Base-by-base conservation (phyloP, 257 asterid species). In the Ophiorrhiza pumila region DNA sequence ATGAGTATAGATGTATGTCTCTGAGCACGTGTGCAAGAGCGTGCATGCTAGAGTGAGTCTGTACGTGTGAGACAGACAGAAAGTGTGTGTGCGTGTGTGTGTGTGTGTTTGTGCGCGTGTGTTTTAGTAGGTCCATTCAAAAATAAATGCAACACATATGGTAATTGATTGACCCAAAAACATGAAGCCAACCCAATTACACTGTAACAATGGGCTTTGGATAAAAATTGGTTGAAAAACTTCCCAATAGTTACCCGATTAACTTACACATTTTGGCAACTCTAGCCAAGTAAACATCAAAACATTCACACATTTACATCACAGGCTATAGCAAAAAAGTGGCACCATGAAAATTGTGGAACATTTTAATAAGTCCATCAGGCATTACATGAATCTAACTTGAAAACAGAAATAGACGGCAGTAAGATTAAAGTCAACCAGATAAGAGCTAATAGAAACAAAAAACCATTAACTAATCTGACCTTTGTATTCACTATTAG, bases 401-500 rank as follows among this genome's bases (percentile, higher is more conserved):
- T 25, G n/a, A 53, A 47, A 72, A 62, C 23, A 62, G 5, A 61
- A 47, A 50, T 4, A 46, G 41, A 63, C 71, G 8, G 17, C 25
- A 37, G 3, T 13, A n/a, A 7, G 11, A 37, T 50, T 39, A 27
- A 58, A 49, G 14, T 43, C 45, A 22, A 60, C 15, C 3, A 45
- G 22, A 60, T 20, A 29, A 31, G n/a, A 45, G 29, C 66, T 56
- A 57, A 27, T 17, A 8, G 46, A 15, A 71, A 37, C 27, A 11
- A 4, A 58, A 61, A 35, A 27, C 61, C 43, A 61, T 0, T 27
- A 53, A 60, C 23, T 18, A 34, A 42, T 52, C 47, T 74, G 27
- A 67, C 34, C 73, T 68, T 86, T 77, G 85, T 95, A 96, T 73
- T 89, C 84, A 66, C 81, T 77, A 63, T 77, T 82, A 25, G 89